Evolutionary conservation across 371 early-diverging fungal genomes (phyloP).

Genomic region (Basidiobolus meristosporus): DNA sequence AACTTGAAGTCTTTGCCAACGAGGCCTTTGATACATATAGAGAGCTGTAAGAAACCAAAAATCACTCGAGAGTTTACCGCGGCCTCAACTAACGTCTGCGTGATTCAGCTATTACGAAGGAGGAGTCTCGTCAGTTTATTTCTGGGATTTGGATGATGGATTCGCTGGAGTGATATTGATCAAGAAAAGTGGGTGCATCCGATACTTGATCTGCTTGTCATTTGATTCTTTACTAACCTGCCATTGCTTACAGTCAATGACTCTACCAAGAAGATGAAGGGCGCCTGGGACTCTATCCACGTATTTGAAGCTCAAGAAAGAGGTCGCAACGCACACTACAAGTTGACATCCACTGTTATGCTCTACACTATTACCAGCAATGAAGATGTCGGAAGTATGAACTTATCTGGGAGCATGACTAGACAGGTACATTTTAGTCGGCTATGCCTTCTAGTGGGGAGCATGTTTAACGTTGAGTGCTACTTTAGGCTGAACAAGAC

Average conservation of each 20-base stretch:
- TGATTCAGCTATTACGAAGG: conserved; percentile 68
- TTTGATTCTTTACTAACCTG: conserved; percentile 1
- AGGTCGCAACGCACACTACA: conserved; percentile 72
- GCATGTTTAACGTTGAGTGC: not conserved
- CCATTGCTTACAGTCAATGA: conserved; percentile 26
- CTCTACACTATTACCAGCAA: conserved; percentile 64
- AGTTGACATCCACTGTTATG: conserved; percentile 89
- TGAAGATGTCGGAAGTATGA: conserved; percentile 51
- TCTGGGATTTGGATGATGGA: conserved; percentile 72
- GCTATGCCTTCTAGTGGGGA: not conserved
- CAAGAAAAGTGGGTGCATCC: conserved; percentile 60
- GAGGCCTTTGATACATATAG: conserved; percentile 92
- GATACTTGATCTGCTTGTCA: not conserved
- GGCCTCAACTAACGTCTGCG: not conserved
- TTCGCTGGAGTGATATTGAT: conserved; percentile 92
- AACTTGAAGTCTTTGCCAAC: conserved; percentile 81
- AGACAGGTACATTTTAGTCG: conserved; percentile 59
- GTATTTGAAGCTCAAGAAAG: conserved; percentile 79
- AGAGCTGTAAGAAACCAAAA: conserved; percentile 37
- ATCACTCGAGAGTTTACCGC: not conserved
- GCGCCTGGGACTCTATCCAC: conserved; percentile 98
- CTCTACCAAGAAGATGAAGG: conserved; percentile 45
- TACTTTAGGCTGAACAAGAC: conserved; percentile 54
- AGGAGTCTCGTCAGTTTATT: conserved; percentile 89
- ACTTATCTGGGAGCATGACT: conserved; percentile 82